Percentiles rank a stretch among this genome's conserved stretches.
These are phyloP conservation scores for Mediolabrus comicus DNA, from an alignment of 108 stramenopile species.

Conservation along the genomic window DNA sequence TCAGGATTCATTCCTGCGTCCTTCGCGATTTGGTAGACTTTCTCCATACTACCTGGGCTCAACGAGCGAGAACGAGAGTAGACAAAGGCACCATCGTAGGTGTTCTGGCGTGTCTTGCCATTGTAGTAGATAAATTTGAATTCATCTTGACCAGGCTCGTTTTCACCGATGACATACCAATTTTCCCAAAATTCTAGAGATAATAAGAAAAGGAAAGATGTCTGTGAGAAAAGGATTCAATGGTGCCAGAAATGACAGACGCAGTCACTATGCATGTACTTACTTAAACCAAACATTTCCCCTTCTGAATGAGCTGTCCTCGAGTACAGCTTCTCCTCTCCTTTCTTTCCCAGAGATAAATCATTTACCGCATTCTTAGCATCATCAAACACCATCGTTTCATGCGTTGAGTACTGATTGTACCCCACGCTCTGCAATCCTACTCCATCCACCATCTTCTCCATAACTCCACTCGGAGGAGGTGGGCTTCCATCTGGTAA, in stretches of 20 bases:
- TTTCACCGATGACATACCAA: slow-evolving; percentile 93
- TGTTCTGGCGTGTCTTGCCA: slow-evolving; percentile 96
- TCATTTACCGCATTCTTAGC: slow-evolving; percentile 25
- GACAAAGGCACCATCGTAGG: slow-evolving; percentile 96
- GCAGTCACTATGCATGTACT: slow-evolving; percentile 23
- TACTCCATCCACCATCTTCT: slow-evolving; percentile 37
- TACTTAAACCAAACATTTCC: slow-evolving; percentile 92
- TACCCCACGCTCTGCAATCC: slow-evolving; percentile 73
- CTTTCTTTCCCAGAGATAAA: slow-evolving; percentile 47
- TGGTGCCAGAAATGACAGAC: not conserved
- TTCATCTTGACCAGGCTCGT: slow-evolving; percentile 71
- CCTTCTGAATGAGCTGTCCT: slow-evolving; percentile 91
- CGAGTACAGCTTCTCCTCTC: slow-evolving; percentile 64
- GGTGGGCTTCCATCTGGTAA: slow-evolving; percentile 82
- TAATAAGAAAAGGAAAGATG: slow-evolving; percentile 1
- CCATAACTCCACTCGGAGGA: slow-evolving; percentile 70
- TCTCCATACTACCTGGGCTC: slow-evolving; percentile 71
- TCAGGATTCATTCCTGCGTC: slow-evolving; percentile 91
- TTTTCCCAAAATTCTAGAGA: slow-evolving; percentile 95
- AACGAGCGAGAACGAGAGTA: slow-evolving; percentile 87
- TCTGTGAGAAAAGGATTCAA: not conserved
- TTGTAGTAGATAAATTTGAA: slow-evolving; percentile 97
- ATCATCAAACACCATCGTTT: slow-evolving; percentile 86
- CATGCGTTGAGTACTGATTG: slow-evolving; percentile 82
- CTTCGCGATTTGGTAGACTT: slow-evolving; percentile 86